These are phyloP conservation scores for Ophiorrhiza pumila DNA, from an alignment of 257 asterid species.

Conservation along the genomic window DNA sequence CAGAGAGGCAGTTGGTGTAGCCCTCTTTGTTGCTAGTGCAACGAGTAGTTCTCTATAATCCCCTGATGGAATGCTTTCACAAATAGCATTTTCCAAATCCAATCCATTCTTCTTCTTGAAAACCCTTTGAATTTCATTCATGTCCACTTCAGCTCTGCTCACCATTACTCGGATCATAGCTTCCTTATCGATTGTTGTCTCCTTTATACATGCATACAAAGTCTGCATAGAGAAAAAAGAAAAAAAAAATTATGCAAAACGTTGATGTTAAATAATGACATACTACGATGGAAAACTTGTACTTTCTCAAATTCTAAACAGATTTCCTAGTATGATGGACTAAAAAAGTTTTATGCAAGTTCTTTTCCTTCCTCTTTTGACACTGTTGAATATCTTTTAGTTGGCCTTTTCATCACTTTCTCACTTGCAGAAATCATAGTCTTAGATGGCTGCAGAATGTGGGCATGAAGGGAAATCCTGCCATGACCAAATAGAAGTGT, in stretches of 20 bases:
- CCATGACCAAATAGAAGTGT: neutral
- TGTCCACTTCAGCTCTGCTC: slow-evolving; percentile 50
- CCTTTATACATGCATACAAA: slow-evolving; percentile 46
- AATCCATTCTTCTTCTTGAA: slow-evolving; percentile 41
- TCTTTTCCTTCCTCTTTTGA: too few species aligned
- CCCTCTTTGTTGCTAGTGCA: slow-evolving; percentile 33
- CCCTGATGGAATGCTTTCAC: slow-evolving; percentile 33
- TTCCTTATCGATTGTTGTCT: slow-evolving; percentile 33
- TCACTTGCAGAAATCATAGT: neutral
- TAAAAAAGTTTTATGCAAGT: neutral
- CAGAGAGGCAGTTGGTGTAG: slow-evolving; percentile 4
- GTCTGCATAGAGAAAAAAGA: slow-evolving; percentile 28
- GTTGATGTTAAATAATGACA: neutral
- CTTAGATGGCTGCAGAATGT: neutral
- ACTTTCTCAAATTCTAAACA: neutral
- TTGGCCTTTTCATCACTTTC: neutral
- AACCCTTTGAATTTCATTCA: slow-evolving; percentile 42
- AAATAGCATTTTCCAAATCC: slow-evolving; percentile 39
- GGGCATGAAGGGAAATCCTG: neutral
- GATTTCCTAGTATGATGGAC: neutral
- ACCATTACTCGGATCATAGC: slow-evolving; percentile 42
- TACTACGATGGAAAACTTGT: neutral
- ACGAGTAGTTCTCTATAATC: slow-evolving; percentile 41
- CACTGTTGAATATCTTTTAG: too few species aligned
- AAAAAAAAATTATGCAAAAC: too few species aligned